Evolutionary conservation across 768 basidiomycete genomes (phyloP).

Genomic region (Cubamyces sp.): DNA sequence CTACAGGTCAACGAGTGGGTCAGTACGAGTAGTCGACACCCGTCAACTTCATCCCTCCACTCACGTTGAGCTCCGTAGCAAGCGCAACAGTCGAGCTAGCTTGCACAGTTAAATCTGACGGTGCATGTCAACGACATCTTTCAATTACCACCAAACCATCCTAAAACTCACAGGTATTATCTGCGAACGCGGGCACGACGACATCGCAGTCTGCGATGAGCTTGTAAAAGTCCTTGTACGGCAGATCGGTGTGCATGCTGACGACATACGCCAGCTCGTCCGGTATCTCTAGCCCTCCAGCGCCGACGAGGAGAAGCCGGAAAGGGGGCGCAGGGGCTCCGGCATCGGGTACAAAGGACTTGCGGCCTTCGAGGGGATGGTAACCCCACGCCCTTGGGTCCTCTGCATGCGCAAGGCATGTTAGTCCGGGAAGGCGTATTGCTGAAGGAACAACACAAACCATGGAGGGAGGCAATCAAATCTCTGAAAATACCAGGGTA

Average conservation of each 20-base stretch:
- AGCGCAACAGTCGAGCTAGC: conserved; percentile 47
- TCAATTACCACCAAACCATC: background rate
- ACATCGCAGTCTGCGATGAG: conserved; percentile 45
- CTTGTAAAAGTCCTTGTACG: conserved; percentile 43
- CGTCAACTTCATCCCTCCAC: background rate
- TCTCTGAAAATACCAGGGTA: conserved; percentile 42
- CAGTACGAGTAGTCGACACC: no score
- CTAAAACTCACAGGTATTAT: conserved; percentile 33
- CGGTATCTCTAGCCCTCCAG: conserved; percentile 40
- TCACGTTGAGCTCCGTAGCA: conserved; percentile 44
- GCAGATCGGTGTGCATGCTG: conserved; percentile 38
- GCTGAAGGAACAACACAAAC: conserved; percentile 23
- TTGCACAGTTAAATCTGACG: conserved; percentile 39
- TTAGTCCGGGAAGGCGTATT: background rate
- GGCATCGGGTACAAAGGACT: conserved; percentile 32
- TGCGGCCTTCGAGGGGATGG: conserved; percentile 32
- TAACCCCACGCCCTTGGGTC: conserved; percentile 44
- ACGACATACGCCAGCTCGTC: conserved; percentile 44
- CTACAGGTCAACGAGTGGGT: conserved; percentile 20
- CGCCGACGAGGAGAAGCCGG: conserved; percentile 40
- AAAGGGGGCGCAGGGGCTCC: conserved; percentile 31
- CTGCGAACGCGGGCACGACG: conserved; percentile 46
- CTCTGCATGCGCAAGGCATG: conserved; percentile 27
- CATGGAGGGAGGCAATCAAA: conserved; percentile 37
- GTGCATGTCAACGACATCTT: background rate